These are phyloP conservation scores for Saitoella complicata DNA, from an alignment of 805 yeast species.

Conservation along the genomic window DNA sequence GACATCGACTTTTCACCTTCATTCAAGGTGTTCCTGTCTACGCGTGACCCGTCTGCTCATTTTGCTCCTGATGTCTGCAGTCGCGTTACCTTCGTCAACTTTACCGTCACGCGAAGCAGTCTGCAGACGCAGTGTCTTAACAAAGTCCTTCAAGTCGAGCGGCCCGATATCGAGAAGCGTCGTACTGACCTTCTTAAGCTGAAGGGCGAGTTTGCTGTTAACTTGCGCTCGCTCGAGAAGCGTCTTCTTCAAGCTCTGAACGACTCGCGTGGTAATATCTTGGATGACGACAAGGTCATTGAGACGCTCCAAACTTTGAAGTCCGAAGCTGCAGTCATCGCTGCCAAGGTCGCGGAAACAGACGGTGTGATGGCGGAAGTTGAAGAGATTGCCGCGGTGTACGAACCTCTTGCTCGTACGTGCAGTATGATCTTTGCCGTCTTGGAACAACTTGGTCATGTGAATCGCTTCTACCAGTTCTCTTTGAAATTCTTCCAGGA, in stretches of 20 bases:
- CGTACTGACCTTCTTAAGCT: constrained; percentile 37
- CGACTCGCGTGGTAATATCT: constrained; percentile 39
- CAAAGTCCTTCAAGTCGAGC: constrained; percentile 33
- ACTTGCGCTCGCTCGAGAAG: constrained; percentile 40
- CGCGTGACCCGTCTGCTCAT: constrained; percentile 33
- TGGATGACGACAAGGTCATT: constrained; percentile 50
- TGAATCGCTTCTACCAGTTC: constrained; percentile 45
- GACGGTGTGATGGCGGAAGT: constrained; percentile 38
- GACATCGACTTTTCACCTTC: constrained; percentile 51
- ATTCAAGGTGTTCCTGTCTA: constrained; percentile 43
- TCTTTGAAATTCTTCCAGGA: constrained; percentile 30
- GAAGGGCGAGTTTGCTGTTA: constrained; percentile 42
- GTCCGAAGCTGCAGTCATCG: constrained; percentile 39
- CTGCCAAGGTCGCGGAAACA: constrained; percentile 38
- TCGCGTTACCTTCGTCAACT: constrained; percentile 50
- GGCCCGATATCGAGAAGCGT: constrained; percentile 52
- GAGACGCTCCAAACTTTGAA: constrained; percentile 50
- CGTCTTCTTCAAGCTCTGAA: constrained; percentile 42
- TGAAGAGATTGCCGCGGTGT: constrained; percentile 31
- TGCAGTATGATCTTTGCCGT: constrained; percentile 36
- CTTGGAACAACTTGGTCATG: constrained; percentile 26
- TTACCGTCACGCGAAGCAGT: constrained; percentile 52
- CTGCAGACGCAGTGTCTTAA: constrained; percentile 49
- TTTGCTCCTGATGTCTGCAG: constrained; percentile 43
- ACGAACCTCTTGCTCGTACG: constrained; percentile 37